These are phyloP conservation scores for Haplosporangium sp. DNA, from an alignment of 371 early-diverging fungal genomes.

Conservation along the genomic window DNA sequence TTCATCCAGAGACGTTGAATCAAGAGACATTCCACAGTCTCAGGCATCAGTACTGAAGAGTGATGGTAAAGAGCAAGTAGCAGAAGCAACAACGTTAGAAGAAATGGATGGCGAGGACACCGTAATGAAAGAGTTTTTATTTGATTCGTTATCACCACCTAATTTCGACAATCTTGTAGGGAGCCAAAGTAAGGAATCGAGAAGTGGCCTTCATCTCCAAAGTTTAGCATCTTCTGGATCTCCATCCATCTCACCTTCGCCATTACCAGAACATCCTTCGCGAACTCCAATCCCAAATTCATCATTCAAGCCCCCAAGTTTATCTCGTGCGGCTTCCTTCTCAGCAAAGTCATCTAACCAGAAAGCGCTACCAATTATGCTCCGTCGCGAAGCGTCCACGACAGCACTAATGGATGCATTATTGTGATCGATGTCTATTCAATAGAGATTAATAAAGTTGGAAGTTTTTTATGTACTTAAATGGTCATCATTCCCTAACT, in stretches of 20 bases:
- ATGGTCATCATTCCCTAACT: no score
- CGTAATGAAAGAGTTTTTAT: background rate
- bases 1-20: background rate
- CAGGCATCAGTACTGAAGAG: background rate
- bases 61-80: background rate
- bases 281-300: background rate
- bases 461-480: no score
- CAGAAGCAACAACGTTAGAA: background rate
- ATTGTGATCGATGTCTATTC: background rate
- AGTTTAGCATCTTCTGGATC: no score
- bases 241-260: background rate
- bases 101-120: background rate
- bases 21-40: background rate
- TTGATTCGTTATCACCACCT: slow-evolving; percentile 1
- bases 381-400: slow-evolving; percentile 23
- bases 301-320: slow-evolving; percentile 6
- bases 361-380: background rate
- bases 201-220: background rate
- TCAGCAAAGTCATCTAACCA: background rate
- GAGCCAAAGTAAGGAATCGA: background rate
- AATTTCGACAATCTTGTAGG: background rate
- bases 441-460: no score
- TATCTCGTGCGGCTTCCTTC: slow-evolving; percentile 10
- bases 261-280: background rate
- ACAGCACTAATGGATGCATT: slow-evolving; percentile 13